Evolutionary conservation across 2,329 filamentous ascomycete species (phyloP).

Genomic region (Raffaelea albimanens): DNA sequence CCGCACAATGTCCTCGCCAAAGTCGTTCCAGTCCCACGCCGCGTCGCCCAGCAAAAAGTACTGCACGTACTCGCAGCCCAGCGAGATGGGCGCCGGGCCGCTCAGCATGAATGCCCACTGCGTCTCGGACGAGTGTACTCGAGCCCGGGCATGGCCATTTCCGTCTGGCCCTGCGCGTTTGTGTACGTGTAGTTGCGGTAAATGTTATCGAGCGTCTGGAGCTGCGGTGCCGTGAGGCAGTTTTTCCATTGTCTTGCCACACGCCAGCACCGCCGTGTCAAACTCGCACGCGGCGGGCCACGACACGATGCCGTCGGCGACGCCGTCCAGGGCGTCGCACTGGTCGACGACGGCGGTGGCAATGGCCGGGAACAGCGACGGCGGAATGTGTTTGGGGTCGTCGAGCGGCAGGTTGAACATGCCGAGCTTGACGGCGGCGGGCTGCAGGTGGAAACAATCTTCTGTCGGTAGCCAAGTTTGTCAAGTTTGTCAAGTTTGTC

Average conservation of each 20-base stretch:
- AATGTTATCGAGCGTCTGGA: not conserved
- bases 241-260: slow-evolving; percentile 8
- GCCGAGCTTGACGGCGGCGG: slow-evolving; percentile 27
- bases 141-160: too few species aligned
- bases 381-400: slow-evolving; percentile 29
- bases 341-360: slow-evolving; percentile 27
- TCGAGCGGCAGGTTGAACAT: slow-evolving; percentile 34
- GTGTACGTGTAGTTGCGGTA: not conserved
- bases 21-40: slow-evolving; percentile 20
- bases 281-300: slow-evolving; percentile 17
- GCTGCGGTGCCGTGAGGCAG: slow-evolving; percentile 3
- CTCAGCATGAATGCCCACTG: slow-evolving; percentile 16
- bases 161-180: not conserved
- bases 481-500: too few species aligned
- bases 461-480: too few species aligned
- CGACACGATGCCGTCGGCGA: slow-evolving; percentile 29
- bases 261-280: slow-evolving; percentile 17
- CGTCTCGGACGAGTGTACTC: slow-evolving; percentile 24
- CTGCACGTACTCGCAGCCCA: slow-evolving; percentile 18
- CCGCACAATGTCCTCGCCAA: slow-evolving; percentile 17
- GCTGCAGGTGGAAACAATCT: slow-evolving; percentile 31
- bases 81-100: slow-evolving; percentile 12
- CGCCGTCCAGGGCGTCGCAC: slow-evolving; percentile 31
- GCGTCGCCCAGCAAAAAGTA: slow-evolving; percentile 20
- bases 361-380: slow-evolving; percentile 29